Percentiles rank a stretch among this genome's conserved stretches.
Evolutionary conservation across 495 filamentous ascomycete genomes (phyloP).

Genomic region (Xylaria sp.): DNA sequence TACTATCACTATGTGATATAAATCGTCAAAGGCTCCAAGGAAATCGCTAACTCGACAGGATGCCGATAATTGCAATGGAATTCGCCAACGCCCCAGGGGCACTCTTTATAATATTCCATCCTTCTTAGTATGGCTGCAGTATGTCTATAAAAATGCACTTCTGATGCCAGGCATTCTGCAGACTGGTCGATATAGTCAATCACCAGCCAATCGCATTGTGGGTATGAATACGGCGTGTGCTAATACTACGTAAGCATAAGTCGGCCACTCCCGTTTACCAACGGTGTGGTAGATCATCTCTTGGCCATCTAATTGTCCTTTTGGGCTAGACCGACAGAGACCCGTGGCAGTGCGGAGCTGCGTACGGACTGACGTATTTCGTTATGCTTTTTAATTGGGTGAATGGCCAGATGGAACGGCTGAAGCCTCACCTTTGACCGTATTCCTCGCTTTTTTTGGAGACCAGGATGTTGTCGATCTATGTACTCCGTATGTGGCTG

Average conservation of each 20-base stretch:
- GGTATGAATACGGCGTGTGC: conserved; percentile 33
- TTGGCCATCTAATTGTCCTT: conserved; percentile 20
- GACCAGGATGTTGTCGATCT: neutral
- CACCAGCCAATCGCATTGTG: conserved; percentile 37
- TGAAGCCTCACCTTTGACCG: neutral
- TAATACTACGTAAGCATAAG: conserved; percentile 4
- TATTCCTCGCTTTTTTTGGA: conserved; percentile 22
- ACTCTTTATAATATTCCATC: conserved; percentile 22
- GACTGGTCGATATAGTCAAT: conserved; percentile 10
- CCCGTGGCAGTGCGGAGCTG: conserved; percentile 11
- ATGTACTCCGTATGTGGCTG: neutral
- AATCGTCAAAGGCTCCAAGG: neutral
- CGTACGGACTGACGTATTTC: neutral
- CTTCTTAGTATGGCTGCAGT: neutral
- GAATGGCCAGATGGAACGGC: neutral
- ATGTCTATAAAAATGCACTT: neutral
- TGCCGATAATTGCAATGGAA: neutral
- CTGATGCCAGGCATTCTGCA: conserved; percentile 10
- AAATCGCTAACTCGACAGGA: neutral
- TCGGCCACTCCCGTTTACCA: neutral
- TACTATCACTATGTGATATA: neutral
- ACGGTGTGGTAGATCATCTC: conserved; percentile 1
- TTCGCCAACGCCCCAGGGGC: neutral
- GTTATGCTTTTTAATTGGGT: conserved; percentile 8
- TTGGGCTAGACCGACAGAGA: conserved; percentile 5